phyloP scores from a whole-genome alignment of 805 yeast species.

The Ogataea trehaloabstinens region DNA sequence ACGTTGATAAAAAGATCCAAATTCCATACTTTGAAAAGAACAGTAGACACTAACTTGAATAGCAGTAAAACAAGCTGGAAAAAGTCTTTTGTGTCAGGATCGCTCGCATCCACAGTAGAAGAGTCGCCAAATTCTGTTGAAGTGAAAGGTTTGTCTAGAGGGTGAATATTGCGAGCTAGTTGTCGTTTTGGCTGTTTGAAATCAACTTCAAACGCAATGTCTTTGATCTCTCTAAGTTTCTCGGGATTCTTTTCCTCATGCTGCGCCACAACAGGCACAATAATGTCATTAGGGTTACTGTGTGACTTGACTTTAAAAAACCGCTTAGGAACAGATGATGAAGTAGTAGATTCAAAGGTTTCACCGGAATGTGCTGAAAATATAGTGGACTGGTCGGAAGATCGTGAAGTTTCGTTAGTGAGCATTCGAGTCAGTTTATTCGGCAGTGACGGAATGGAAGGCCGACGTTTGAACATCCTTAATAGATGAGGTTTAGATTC shows the following conservation, averaged over 20 bases:
- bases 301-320: slow-evolving; percentile 14
- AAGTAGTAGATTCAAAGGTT: slow-evolving; percentile 7
- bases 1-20: slow-evolving; percentile 29
- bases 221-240: slow-evolving; percentile 21
- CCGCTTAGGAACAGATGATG: slow-evolving; percentile 7
- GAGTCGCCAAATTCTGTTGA: slow-evolving; percentile 3
- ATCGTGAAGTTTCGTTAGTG: slow-evolving; percentile 14
- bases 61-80: slow-evolving; percentile 10
- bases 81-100: slow-evolving; percentile 10
- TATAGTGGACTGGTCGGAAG: slow-evolving; percentile 19
- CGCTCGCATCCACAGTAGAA: neutral
- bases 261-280: slow-evolving; percentile 9
- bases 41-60: slow-evolving; percentile 5
- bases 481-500: slow-evolving; percentile 11
- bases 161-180: slow-evolving; percentile 26
- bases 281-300: slow-evolving; percentile 9
- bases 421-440: slow-evolving; percentile 8
- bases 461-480: slow-evolving; percentile 17
- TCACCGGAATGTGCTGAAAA: slow-evolving; percentile 14
- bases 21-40: slow-evolving; percentile 22
- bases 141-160: slow-evolving; percentile 30
- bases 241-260: slow-evolving; percentile 8
- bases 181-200: slow-evolving; percentile 10
- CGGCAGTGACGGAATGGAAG: slow-evolving; percentile 8
- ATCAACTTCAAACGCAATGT: slow-evolving; percentile 31